A percentile compares a stretch with the other conserved stretches of the same genome.
Evolutionary conservation across 345 rosid species (phyloP).

Genomic region (Euclidium syriacum): DNA sequence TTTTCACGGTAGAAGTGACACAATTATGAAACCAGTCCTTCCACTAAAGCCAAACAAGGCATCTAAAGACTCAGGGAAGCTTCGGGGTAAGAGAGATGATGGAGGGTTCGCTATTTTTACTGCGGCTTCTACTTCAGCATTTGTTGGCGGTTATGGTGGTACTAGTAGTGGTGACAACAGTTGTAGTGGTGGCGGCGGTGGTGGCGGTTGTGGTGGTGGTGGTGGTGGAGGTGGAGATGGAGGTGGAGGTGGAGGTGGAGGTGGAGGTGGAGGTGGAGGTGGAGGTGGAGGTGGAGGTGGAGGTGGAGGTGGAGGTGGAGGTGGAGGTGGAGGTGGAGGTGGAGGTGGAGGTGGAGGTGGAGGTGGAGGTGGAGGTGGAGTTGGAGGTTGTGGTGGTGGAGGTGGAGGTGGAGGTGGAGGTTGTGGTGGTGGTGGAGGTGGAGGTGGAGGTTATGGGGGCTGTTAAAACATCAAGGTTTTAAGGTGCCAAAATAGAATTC

Average conservation of each 20-base stretch:
- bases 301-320: neutral
- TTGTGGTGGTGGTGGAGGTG: neutral
- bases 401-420: neutral
- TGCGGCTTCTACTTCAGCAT: neutral
- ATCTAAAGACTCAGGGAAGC: too few species aligned
- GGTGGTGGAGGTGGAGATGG: neutral
- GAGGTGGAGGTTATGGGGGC: neutral
- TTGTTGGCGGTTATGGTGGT: neutral
- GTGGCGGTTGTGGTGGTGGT: neutral
- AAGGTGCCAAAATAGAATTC: neutral
- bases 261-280: constrained; percentile 4
- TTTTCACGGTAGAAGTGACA: neutral
- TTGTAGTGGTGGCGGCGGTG: neutral
- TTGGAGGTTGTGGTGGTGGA: neutral
- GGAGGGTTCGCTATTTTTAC: neutral
- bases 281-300: neutral
- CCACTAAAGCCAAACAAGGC: too few species aligned
- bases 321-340: neutral
- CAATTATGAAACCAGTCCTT: neutral
- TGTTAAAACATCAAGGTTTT: neutral
- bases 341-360: neutral
- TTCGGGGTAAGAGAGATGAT: neutral
- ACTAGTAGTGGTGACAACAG: neutral
- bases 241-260: neutral
- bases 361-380: neutral